Evolutionary conservation across 805 yeast species (phyloP).

Genomic region (Candida alai): DNA sequence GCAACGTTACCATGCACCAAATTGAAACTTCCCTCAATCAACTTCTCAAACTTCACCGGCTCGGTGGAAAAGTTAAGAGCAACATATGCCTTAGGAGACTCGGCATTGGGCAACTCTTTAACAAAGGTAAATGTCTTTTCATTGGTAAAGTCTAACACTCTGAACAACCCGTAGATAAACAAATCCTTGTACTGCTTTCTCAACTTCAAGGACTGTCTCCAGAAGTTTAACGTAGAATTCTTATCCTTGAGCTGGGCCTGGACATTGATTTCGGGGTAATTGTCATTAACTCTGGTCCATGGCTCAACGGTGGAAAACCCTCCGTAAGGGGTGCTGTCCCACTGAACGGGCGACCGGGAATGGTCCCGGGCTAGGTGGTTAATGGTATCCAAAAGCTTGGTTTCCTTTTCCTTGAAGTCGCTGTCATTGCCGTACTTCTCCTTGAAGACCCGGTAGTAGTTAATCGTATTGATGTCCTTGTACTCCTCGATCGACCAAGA

Average conservation of each 20-base stretch:
- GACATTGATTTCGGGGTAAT: conserved; percentile 48
- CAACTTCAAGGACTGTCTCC: conserved; percentile 38
- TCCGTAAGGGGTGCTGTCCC: conserved; percentile 42
- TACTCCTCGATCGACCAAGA: conserved; percentile 50
- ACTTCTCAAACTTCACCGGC: conserved; percentile 24
- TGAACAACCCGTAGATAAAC: conserved; percentile 43
- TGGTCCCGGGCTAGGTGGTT: conserved; percentile 46
- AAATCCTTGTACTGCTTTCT: conserved; percentile 45
- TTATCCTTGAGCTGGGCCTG: conserved; percentile 43
- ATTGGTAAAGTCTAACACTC: conserved; percentile 42
- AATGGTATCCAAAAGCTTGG: conserved; percentile 28
- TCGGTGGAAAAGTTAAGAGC: conserved; percentile 43
- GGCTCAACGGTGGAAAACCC: conserved; percentile 50
- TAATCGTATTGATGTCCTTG: conserved; percentile 46
- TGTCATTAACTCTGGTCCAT: conserved; percentile 52
- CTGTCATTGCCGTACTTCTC: conserved; percentile 24
- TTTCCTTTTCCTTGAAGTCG: conserved; percentile 16
- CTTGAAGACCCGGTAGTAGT: conserved; percentile 34
- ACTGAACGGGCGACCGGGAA: conserved; percentile 55
- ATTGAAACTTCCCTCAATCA: conserved; percentile 24
- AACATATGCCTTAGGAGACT: conserved; percentile 31
- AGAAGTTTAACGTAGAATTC: conserved; percentile 43
- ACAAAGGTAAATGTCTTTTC: conserved; percentile 38
- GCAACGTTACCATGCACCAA: conserved; percentile 28
- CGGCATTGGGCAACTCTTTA: conserved; percentile 12